phyloP scores from a whole-genome alignment of 2,329 filamentous ascomycete genomes.

The Xylariales sp. region DNA sequence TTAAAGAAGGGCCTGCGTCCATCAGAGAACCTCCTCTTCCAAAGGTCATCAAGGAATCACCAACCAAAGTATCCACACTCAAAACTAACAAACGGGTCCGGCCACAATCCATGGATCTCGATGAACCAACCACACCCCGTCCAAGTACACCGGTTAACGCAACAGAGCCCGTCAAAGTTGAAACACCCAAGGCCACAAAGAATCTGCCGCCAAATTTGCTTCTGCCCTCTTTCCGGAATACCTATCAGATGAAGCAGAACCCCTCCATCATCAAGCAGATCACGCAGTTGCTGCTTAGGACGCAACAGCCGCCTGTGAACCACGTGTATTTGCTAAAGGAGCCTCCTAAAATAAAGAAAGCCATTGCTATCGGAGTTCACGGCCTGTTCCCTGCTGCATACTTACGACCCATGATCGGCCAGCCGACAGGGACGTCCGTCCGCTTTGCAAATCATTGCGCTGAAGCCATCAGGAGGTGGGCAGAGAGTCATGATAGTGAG shows the following conservation, averaged over 20 bases:
- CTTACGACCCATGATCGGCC: slow-evolving; percentile 85
- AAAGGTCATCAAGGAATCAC: slow-evolving; percentile 20
- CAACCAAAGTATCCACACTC: slow-evolving; percentile 18
- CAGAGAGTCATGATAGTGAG: slow-evolving; percentile 65
- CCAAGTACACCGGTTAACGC: slow-evolving; percentile 29
- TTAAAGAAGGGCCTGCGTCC: slow-evolving; percentile 26
- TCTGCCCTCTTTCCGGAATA: slow-evolving; percentile 64
- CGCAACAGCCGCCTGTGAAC: slow-evolving; percentile 52
- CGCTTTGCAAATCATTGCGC: slow-evolving; percentile 87
- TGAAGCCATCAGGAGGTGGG: slow-evolving; percentile 79
- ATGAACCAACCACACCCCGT: slow-evolving; percentile 29
- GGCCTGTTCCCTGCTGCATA: slow-evolving; percentile 87
- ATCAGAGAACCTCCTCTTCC: slow-evolving; percentile 27
- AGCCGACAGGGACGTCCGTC: slow-evolving; percentile 92
- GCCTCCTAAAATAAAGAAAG: slow-evolving; percentile 71
- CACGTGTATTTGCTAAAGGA: slow-evolving; percentile 71
- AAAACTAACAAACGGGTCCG: slow-evolving; percentile 42
- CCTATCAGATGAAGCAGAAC: slow-evolving; percentile 62
- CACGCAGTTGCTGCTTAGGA: slow-evolving; percentile 50
- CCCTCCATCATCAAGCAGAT: slow-evolving; percentile 69
- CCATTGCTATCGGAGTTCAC: slow-evolving; percentile 90
- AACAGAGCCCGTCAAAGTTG: slow-evolving; percentile 22
- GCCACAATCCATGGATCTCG: slow-evolving; percentile 44
- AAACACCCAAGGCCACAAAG: slow-evolving; percentile 30
- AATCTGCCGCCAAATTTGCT: slow-evolving; percentile 54